Base-by-base conservation (phyloP, 108 stramenopile species). In the Conticribra guillardii region DNA sequence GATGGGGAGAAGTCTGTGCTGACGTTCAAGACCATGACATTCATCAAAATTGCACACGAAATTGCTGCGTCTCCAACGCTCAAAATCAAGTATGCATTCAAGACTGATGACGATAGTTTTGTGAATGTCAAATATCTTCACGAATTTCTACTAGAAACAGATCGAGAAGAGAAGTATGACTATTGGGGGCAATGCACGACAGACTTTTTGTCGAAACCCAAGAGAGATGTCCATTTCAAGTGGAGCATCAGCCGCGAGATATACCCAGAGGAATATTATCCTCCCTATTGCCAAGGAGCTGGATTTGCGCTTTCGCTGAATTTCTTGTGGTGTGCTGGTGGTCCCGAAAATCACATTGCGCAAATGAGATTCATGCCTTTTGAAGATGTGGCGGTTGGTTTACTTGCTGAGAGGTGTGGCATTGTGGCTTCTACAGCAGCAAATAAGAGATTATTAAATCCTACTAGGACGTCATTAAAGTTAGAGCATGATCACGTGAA, bases 91-190 rank as follows among this genome's bases (percentile, higher is more conserved):
- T 71, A 71, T 54, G 26, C 59, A 7, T 32, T 71, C 3, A 71
- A 71, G 60, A 71, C 70, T 18, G 70, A 71, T 16, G 70, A 71
- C 37, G 70, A 71, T 63, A 37, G 56, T 23, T 71, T 60, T 45
- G 70, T 71, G 21, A 61, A 61, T 22, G 33, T 71, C 2, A 24
- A 29, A 15, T 27, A 19, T 26, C 44, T 71, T 30, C 19, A 71
- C 4, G 1, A n/a, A 5, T n/a, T 18, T 63, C 18, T 53, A n/a
- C 8, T 51, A 15, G 4, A n/a, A 9, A 21, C 50, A 4, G 4
- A n/a, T 11, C 5, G 21, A 4, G 50, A 54, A 16, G 7, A 54
- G 14, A 17, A 30, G 17, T 16, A 30, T 33, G 28, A 68, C 51
- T 68, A 68, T 49, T 68, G 67, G 67, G 67, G 67, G 22, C 22